phyloP scores from a whole-genome alignment of 179 eudicot genomes.

The Beta corolliflora region DNA sequence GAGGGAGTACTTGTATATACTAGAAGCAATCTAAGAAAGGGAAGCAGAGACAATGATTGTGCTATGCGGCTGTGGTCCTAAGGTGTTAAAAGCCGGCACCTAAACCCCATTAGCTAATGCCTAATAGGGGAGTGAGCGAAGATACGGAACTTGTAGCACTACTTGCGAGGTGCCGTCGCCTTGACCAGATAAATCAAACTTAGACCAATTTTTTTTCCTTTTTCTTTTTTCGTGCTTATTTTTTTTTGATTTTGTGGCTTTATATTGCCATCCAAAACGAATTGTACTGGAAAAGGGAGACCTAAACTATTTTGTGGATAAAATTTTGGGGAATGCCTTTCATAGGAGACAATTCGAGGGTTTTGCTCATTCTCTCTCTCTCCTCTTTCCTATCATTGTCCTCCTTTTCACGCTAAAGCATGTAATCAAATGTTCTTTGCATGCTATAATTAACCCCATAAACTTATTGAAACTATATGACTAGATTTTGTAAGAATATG shows the following conservation, averaged over 20 bases:
- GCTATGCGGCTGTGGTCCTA: conserved; percentile 31
- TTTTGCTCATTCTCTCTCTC: conserved; percentile 16
- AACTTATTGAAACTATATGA: not conserved
- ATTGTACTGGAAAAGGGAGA: conserved; percentile 32
- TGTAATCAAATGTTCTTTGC: not conserved
- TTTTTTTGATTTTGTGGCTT: conserved; percentile 9
- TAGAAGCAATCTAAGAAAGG: not conserved
- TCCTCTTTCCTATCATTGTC: conserved; percentile 5
- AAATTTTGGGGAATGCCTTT: conserved; percentile 15
- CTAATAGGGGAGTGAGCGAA: not conserved
- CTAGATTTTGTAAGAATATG: not conserved
- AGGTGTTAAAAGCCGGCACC: conserved; percentile 34
- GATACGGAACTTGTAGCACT: conserved; percentile 18
- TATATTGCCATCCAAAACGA: conserved; percentile 31
- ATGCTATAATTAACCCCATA: not conserved
- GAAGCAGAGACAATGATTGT: conserved; percentile 34
- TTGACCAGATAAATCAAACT: conserved; percentile 17
- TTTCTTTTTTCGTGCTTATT: not conserved
- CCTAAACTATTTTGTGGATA: conserved; percentile 15
- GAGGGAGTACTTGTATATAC: not conserved
- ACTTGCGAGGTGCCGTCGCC: conserved; percentile 31
- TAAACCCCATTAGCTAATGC: not conserved
- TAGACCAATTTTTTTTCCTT: conserved; percentile 20
- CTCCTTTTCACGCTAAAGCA: conserved; percentile 17
- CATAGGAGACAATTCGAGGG: conserved; percentile 32